Percentiles rank a stretch among this genome's conserved stretches.
Evolutionary conservation across 768 basidiomycete genomes (phyloP).

Genomic region (Leccinum imitatum): DNA sequence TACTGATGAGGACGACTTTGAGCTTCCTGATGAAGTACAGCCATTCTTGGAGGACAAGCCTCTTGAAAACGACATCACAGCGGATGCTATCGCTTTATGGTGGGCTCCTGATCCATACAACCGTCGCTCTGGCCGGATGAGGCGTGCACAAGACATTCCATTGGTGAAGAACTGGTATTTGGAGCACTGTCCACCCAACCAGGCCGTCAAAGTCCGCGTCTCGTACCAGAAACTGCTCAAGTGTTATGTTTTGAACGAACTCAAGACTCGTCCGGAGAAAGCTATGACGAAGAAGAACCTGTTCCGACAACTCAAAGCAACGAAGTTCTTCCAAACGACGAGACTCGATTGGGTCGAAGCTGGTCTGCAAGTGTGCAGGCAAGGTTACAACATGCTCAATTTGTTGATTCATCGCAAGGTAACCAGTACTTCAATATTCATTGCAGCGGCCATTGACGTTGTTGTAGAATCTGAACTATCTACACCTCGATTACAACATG

Average conservation of each 20-base stretch:
- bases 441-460: constrained; percentile 1
- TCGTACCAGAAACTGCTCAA: constrained; percentile 99
- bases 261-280: constrained; percentile 86
- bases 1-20: constrained; percentile 84
- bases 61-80: constrained; percentile 87
- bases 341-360: constrained; percentile 99
- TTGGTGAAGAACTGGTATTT: constrained; percentile 98
- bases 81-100: constrained; percentile 97
- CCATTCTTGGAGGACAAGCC: constrained; percentile 82
- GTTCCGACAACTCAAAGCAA: constrained; percentile 95
- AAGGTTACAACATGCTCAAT: constrained; percentile 99
- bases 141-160: constrained; percentile 93
- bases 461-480: constrained; percentile 80
- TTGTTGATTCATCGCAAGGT: constrained; percentile 98
- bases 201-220: constrained; percentile 97
- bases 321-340: constrained; percentile 99
- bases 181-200: constrained; percentile 95
- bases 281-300: constrained; percentile 98
- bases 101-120: constrained; percentile 98
- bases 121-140: constrained; percentile 87
- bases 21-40: constrained; percentile 70
- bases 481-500: constrained; percentile 98
- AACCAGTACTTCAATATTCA: constrained; percentile 1
- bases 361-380: constrained; percentile 95
- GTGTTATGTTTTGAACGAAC: constrained; percentile 92